Percentiles rank a stretch among this genome's conserved stretches.
phyloP scores from a whole-genome alignment of 306 rosid species.

The Crotalaria pallida region DNA sequence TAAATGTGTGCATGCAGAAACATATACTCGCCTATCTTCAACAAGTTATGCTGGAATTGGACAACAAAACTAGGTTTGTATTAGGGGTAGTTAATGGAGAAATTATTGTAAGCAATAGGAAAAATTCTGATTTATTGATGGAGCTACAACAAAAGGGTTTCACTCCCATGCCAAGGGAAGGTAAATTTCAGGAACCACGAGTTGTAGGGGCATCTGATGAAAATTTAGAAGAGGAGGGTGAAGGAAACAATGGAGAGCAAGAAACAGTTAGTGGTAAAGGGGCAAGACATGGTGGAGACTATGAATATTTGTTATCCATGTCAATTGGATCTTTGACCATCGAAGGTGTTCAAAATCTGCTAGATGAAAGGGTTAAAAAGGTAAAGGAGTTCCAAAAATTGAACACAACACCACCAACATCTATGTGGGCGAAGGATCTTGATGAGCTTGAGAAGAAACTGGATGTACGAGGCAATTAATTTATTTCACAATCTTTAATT shows the following conservation, averaged over 20 bases:
- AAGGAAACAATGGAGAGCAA: slow-evolving; percentile 40
- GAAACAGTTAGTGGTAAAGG: slow-evolving; percentile 35
- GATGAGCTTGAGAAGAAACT: slow-evolving; percentile 64
- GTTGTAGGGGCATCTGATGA: slow-evolving; percentile 85
- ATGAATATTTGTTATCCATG: slow-evolving; percentile 67
- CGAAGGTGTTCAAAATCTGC: slow-evolving; percentile 71
- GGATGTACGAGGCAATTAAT: slow-evolving; percentile 40
- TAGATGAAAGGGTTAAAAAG: slow-evolving; percentile 54
- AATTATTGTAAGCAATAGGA: slow-evolving; percentile 73
- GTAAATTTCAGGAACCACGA: slow-evolving; percentile 69
- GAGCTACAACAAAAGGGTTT: slow-evolving; percentile 88
- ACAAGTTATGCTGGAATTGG: slow-evolving; percentile 57
- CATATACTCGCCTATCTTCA: slow-evolving; percentile 55
- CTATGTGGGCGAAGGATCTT: slow-evolving; percentile 81
- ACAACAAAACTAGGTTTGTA: slow-evolving; percentile 82
- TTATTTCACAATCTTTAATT: neutral
- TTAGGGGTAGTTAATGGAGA: slow-evolving; percentile 82
- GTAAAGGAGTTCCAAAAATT: slow-evolving; percentile 49
- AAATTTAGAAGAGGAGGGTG: slow-evolving; percentile 58
- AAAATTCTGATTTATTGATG: slow-evolving; percentile 59
- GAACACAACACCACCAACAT: slow-evolving; percentile 52
- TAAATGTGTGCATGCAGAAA: slow-evolving; percentile 47
- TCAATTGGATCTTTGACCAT: slow-evolving; percentile 76
- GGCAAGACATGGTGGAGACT: slow-evolving; percentile 56
- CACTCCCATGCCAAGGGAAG: slow-evolving; percentile 81